These are phyloP conservation scores for Trichoderma sp. DNA, from an alignment of 2,329 filamentous ascomycete species.

Conservation along the genomic window DNA sequence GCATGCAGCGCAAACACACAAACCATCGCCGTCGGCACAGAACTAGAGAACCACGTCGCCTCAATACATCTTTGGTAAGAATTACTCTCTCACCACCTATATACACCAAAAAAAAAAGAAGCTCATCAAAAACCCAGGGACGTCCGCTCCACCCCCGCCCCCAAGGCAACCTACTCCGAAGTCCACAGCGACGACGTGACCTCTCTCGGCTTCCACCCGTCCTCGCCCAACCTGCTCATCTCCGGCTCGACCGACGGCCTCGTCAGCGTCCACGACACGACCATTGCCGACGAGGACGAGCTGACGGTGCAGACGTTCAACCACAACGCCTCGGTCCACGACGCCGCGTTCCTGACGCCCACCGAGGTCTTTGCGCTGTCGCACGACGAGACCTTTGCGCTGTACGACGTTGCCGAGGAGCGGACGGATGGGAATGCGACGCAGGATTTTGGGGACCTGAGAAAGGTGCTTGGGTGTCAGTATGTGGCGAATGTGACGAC, in stretches of 20 bases:
- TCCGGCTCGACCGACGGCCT: conserved; percentile 81
- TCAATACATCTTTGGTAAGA: conserved; percentile 64
- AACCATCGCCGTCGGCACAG: conserved; percentile 72
- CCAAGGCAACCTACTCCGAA: conserved; percentile 62
- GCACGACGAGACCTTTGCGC: conserved; percentile 76
- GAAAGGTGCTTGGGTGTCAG: conserved; percentile 67
- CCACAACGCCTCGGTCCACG: conserved; percentile 74
- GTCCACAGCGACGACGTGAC: conserved; percentile 71
- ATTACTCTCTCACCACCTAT: too few species aligned
- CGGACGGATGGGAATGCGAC: conserved; percentile 61
- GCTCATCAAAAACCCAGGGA: conserved; percentile 52
- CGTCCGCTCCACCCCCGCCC: conserved; percentile 52
- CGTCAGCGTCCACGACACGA: conserved; percentile 75
- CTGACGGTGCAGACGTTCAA: conserved; percentile 79
- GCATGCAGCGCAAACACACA: conserved; percentile 61
- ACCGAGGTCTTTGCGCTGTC: conserved; percentile 72
- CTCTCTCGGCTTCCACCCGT: conserved; percentile 62
- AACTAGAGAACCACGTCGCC: conserved; percentile 66
- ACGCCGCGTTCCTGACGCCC: conserved; percentile 68
- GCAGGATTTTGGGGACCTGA: conserved; percentile 69
- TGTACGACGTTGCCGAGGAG: conserved; percentile 71
- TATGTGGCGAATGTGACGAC: conserved; percentile 71
- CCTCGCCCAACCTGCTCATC: conserved; percentile 63
- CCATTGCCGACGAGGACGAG: conserved; percentile 74
- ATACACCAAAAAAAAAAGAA: too few species aligned